Base-by-base conservation (phyloP, 345 rosid genomes). In the Salix koriyanagi region DNA sequence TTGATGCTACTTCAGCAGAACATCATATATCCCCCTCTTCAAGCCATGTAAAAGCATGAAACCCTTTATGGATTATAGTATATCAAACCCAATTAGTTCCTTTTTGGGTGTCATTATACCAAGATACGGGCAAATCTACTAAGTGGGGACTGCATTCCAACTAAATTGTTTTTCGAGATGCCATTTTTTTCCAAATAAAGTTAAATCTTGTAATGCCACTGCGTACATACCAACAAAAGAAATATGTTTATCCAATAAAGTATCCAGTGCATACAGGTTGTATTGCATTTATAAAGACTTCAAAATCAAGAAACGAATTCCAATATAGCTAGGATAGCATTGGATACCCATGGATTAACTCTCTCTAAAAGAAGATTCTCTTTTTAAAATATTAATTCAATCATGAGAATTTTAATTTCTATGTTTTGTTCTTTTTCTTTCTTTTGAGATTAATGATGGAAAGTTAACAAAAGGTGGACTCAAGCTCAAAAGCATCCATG, bases 31-130 rank as follows among this genome's bases (percentile, higher is more conserved):
- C 19, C 65, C 66, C 66, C 3, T 65, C 37, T 65, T 65, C 71
- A 64, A 44, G 65, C 23, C 41, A 65, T 65, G 13, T 9, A n/a
- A 3, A 10, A 58, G 28, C 62, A 58, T 6, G 19, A 6, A 44
- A 2, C 30, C 32, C 39, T n/a, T 32, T 7, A 6, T 5, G n/a
- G n/a, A 37, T 8, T 23, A 12, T 41, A 74, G 34, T 13, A 34
- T 42, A 65, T 13, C 1, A 44, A 60, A 56, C 23, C 56, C 74
- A 26, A 28, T 0, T 18, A 41, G 30, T 19, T 54, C 28, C 36
- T 37, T 42, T 44, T 76, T 76, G 79, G 79, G 70, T 76, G 48
- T 67, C 74, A 30, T 76, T 61, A 61, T 70, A 37, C 74, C 7
- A 68, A 56, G 68, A 34, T 70, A 60, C 60, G 64, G 69, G 46